A percentile compares a stretch with the other conserved stretches of the same genome.
phyloP scores from a whole-genome alignment of 2,329 filamentous ascomycete genomes.

The Fusarium sp. region DNA sequence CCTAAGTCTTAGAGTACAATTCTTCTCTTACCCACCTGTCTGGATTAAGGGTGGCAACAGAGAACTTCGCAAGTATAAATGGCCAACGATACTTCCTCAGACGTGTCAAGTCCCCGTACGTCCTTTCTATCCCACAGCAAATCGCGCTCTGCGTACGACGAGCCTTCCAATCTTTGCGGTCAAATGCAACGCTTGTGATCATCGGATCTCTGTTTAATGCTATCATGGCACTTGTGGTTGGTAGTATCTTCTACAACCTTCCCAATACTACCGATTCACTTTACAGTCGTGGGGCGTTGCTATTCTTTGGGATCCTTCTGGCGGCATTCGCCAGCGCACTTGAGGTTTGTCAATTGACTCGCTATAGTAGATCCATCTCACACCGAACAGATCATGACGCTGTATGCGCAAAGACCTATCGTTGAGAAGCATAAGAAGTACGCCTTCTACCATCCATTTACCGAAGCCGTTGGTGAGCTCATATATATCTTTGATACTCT shows the following conservation, averaged over 20 bases:
- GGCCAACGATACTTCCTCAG: neutral
- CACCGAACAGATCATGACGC: neutral
- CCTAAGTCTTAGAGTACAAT: no score
- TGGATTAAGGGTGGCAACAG: no score
- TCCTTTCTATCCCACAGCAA: neutral
- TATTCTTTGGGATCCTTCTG: conserved; percentile 64
- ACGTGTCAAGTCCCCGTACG: neutral
- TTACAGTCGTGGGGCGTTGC: conserved; percentile 57
- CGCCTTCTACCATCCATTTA: conserved; percentile 50
- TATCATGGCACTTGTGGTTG: conserved; percentile 62
- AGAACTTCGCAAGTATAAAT: no score
- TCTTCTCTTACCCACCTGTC: no score
- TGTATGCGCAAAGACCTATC: conserved; percentile 49
- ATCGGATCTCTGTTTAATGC: conserved; percentile 52
- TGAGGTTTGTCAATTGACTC: conserved; percentile 31
- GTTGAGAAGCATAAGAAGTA: conserved; percentile 53
- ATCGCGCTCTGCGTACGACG: neutral
- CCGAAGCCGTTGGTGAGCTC: conserved; percentile 43
- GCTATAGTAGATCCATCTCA: neutral
- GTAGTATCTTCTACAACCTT: conserved; percentile 62
- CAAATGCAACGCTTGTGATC: neutral
- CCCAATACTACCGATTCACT: conserved; percentile 56
- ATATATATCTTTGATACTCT: no score
- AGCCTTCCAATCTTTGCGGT: neutral
- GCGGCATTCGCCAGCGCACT: conserved; percentile 57